Conservation (phyloP, 345 rosid species). For the Populus tremula region DNA sequence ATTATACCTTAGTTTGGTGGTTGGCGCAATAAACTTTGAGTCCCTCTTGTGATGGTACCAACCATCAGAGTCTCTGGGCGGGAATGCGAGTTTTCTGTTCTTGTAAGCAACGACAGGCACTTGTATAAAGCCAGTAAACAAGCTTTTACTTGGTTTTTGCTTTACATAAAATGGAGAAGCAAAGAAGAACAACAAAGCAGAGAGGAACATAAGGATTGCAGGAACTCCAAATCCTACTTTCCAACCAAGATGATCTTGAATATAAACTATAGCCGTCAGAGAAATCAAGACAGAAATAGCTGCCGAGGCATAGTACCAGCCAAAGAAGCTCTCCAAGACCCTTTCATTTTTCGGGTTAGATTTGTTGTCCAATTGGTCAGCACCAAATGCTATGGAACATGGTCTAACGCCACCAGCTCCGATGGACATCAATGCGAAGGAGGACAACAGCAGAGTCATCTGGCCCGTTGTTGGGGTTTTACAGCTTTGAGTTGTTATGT, state of each 20-base stretch:
- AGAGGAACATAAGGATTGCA: constrained; percentile 38
- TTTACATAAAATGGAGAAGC: constrained; percentile 46
- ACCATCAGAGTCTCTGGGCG: constrained; percentile 32
- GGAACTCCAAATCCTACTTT: constrained; percentile 53
- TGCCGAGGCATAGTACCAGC: constrained; percentile 46
- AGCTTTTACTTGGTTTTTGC: constrained; percentile 32
- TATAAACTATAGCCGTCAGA: constrained; percentile 44
- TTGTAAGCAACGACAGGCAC: constrained; percentile 41
- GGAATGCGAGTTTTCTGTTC: constrained; percentile 41
- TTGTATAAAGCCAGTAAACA: constrained; percentile 46
- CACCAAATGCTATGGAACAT: constrained; percentile 75
- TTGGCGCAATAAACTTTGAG: constrained; percentile 46
- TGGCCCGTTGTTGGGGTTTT: constrained; percentile 50
- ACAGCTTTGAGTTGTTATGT: constrained; percentile 38
- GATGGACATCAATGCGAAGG: constrained; percentile 52
- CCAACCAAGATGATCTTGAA: constrained; percentile 58
- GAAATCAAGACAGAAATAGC: constrained; percentile 36
- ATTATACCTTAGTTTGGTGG: constrained; percentile 18
- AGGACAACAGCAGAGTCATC: constrained; percentile 39
- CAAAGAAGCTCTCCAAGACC: constrained; percentile 43
- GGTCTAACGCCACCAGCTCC: constrained; percentile 82
- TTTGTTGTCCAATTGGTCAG: constrained; percentile 61
- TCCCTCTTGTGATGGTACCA: constrained; percentile 50
- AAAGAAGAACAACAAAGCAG: constrained; percentile 40
- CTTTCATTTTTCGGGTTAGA: constrained; percentile 50